Conservation (phyloP, 2,329 filamentous ascomycete genomes). For the Epichloe gansuensis region DNA sequence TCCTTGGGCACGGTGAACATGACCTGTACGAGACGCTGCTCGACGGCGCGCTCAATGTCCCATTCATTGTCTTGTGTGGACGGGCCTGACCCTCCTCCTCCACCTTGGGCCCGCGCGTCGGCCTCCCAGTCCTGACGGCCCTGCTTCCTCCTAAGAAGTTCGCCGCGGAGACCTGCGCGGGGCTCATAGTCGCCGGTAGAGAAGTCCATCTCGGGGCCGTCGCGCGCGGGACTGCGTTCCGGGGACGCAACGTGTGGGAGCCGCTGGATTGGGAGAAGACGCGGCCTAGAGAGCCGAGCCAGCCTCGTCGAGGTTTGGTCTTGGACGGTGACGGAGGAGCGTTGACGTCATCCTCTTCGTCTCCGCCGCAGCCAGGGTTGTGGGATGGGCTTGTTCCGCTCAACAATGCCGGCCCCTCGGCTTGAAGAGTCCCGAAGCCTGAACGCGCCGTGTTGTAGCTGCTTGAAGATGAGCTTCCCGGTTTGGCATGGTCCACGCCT, state of each 20-base stretch:
- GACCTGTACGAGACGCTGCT: slow-evolving; percentile 61
- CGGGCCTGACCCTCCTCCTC: slow-evolving; percentile 19
- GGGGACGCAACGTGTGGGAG: neutral
- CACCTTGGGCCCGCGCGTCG: slow-evolving; percentile 13
- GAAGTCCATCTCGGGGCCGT: slow-evolving; percentile 19
- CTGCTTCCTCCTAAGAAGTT: slow-evolving; percentile 42
- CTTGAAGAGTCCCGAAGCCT: slow-evolving; percentile 38
- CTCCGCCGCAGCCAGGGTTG: slow-evolving; percentile 19
- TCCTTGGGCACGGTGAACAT: slow-evolving; percentile 93
- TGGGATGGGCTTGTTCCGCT: slow-evolving; percentile 11
- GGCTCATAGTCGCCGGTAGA: slow-evolving; percentile 31
- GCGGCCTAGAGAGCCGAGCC: slow-evolving; percentile 56
- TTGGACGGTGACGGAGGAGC: slow-evolving; percentile 45
- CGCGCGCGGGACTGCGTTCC: slow-evolving; percentile 15
- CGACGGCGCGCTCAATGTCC: slow-evolving; percentile 64
- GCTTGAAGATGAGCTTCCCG: slow-evolving; percentile 29
- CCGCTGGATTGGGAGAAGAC: slow-evolving; percentile 40
- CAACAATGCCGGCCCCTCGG: slow-evolving; percentile 38
- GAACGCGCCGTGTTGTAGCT: slow-evolving; percentile 43
- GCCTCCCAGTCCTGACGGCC: slow-evolving; percentile 43
- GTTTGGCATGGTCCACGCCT: slow-evolving; percentile 19
- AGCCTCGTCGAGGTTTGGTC: slow-evolving; percentile 43
- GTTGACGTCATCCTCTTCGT: slow-evolving; percentile 24
- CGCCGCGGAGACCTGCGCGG: slow-evolving; percentile 30
- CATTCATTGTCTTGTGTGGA: slow-evolving; percentile 51